Evolutionary conservation across 2,329 filamentous ascomycete genomes (phyloP).

Genomic region (Cordyceps farinosa): DNA sequence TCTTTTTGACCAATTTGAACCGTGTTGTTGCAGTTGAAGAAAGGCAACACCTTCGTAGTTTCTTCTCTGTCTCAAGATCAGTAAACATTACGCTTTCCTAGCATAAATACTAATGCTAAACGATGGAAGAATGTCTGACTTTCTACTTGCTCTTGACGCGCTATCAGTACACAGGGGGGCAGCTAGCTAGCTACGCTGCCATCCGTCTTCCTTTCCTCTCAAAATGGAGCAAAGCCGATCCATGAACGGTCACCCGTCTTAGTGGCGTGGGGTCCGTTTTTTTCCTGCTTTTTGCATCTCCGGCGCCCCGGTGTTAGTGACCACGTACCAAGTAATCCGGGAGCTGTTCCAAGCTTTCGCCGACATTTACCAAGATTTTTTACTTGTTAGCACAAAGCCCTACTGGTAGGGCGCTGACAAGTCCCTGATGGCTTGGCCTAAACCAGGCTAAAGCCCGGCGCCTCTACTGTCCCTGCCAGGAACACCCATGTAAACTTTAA

Average conservation of each 20-base stretch:
- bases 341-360: too few relatives aligned
- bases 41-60: too few relatives aligned
- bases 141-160: too few relatives aligned
- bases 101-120: too few relatives aligned
- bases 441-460: background rate
- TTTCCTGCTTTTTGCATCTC: constrained; percentile 7
- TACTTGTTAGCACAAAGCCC: background rate
- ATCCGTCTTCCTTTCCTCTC: background rate
- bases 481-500: constrained; percentile 9
- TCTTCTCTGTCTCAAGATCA: too few relatives aligned
- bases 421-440: background rate
- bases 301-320: background rate
- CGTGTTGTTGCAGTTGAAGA: too few relatives aligned
- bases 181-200: background rate
- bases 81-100: too few relatives aligned
- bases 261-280: background rate
- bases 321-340: too few relatives aligned
- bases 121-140: too few relatives aligned
- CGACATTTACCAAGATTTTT: background rate
- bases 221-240: background rate
- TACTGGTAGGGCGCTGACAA: background rate
- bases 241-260: background rate
- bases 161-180: too few relatives aligned
- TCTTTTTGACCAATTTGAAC: too few relatives aligned
- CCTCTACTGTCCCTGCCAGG: background rate